A percentile compares a stretch with the other conserved stretches of the same genome.
Evolutionary conservation across 495 filamentous ascomycete genomes (phyloP).

Genomic region (Opeltia flavorubescens): DNA sequence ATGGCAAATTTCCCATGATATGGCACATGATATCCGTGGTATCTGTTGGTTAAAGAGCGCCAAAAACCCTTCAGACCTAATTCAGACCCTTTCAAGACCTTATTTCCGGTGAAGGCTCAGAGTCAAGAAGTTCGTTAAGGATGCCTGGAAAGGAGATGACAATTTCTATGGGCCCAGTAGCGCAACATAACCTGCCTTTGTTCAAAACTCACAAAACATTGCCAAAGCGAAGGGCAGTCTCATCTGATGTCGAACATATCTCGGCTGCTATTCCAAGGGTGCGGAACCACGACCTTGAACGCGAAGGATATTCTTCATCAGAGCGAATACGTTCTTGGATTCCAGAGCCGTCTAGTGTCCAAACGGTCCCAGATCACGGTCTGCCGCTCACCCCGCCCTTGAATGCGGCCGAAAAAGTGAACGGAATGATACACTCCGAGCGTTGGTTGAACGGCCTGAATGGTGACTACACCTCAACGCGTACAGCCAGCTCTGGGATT

Average conservation of each 20-base stretch:
- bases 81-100: no score
- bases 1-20: no score
- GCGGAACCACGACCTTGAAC: neutral
- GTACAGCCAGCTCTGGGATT: constrained; percentile 15
- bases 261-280: neutral
- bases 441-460: constrained; percentile 1
- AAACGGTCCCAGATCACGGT: constrained; percentile 4
- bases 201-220: constrained; percentile 34
- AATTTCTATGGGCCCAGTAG: constrained; percentile 22
- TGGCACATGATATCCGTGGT: no score
- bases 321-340: constrained; percentile 15
- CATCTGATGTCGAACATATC: neutral
- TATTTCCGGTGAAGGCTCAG: no score
- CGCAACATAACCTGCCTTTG: constrained; percentile 18
- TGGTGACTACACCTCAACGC: constrained; percentile 6
- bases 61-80: no score
- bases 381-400: constrained; percentile 14
- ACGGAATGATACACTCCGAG: constrained; percentile 4
- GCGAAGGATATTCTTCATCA: constrained; percentile 3
- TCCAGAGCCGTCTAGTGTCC: constrained; percentile 6
- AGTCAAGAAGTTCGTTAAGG: neutral
- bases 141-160: constrained; percentile 29
- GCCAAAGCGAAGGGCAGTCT: constrained; percentile 11
- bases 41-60: no score
- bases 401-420: constrained; percentile 10